Conservation (phyloP, 2,329 filamentous ascomycete genomes). For the Trichoderma koningiopsis region DNA sequence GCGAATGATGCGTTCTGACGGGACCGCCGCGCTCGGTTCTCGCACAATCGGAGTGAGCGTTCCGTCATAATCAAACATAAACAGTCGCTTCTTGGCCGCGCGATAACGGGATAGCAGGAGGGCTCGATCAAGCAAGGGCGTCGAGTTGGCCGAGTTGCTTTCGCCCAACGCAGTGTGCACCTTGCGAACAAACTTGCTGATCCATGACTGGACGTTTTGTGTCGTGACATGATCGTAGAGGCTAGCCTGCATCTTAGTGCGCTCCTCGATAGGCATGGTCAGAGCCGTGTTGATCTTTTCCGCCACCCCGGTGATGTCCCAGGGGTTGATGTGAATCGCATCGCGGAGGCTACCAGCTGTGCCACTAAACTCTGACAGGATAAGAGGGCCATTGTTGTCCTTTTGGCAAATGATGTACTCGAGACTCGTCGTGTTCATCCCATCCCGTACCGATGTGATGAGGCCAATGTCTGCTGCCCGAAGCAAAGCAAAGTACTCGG, state of each 20-base stretch:
- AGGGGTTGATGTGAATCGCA: constrained; percentile 95
- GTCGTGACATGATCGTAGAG: constrained; percentile 83
- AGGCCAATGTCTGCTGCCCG: constrained; percentile 87
- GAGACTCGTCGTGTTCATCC: constrained; percentile 96
- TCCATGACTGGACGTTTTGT: constrained; percentile 87
- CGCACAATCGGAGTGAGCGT: constrained; percentile 94
- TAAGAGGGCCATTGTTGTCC: constrained; percentile 81
- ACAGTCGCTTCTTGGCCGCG: constrained; percentile 74
- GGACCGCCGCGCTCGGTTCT: constrained; percentile 85
- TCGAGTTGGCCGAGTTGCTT: constrained; percentile 72
- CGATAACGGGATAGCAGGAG: constrained; percentile 74
- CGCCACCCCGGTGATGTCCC: constrained; percentile 84
- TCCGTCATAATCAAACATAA: constrained; percentile 99
- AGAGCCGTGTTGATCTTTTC: constrained; percentile 80
- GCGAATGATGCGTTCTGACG: constrained; percentile 78
- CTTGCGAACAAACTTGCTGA: constrained; percentile 74
- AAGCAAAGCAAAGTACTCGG: constrained; percentile 94
- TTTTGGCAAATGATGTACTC: constrained; percentile 94
- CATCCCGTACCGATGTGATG: constrained; percentile 93
- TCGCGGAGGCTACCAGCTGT: constrained; percentile 83
- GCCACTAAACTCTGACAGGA: constrained; percentile 94
- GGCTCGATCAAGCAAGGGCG: constrained; percentile 77
- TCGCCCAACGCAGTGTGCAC: constrained; percentile 79
- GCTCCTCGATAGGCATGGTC: constrained; percentile 69
- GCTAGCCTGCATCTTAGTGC: constrained; percentile 67